These are phyloP conservation scores for Rhynchosporium secalis DNA, from an alignment of 2,329 filamentous ascomycete genomes.

Conservation along the genomic window DNA sequence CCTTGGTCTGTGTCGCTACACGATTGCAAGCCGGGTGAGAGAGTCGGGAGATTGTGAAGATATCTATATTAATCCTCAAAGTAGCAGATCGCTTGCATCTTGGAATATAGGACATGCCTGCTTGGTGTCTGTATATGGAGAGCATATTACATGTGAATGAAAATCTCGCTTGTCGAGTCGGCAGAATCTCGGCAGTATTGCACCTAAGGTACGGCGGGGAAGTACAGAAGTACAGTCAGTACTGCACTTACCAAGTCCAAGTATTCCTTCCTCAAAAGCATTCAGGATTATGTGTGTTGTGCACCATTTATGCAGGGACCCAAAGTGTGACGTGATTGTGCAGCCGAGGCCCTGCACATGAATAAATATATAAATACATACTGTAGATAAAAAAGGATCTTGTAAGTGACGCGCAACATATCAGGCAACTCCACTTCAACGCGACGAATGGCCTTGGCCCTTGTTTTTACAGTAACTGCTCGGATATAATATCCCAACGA, in stretches of 20 bases:
- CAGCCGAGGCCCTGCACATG: background rate
- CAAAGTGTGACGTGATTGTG: background rate
- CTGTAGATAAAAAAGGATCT: too few species aligned
- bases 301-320: slow-evolving; percentile 6
- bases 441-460: background rate
- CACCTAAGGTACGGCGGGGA: background rate
- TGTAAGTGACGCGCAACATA: background rate
- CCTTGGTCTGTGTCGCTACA: too few species aligned
- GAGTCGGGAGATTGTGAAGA: too few species aligned
- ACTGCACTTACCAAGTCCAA: too few species aligned
- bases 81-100: background rate
- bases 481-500: too few species aligned
- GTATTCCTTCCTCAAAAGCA: background rate
- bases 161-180: slow-evolving; percentile 8
- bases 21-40: too few species aligned
- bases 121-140: slow-evolving; percentile 1
- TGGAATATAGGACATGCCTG: background rate
- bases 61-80: too few species aligned
- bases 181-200: background rate
- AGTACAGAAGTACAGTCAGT: too few species aligned
- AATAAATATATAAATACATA: too few species aligned
- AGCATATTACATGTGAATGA: background rate
- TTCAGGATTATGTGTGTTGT: background rate
- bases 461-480: background rate
- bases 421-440: slow-evolving; percentile 2